A percentile compares a stretch with the other conserved stretches of the same genome.
Evolutionary conservation across 1,139 yeast species (phyloP).

Genomic region (Trichomonascaceae sp.): DNA sequence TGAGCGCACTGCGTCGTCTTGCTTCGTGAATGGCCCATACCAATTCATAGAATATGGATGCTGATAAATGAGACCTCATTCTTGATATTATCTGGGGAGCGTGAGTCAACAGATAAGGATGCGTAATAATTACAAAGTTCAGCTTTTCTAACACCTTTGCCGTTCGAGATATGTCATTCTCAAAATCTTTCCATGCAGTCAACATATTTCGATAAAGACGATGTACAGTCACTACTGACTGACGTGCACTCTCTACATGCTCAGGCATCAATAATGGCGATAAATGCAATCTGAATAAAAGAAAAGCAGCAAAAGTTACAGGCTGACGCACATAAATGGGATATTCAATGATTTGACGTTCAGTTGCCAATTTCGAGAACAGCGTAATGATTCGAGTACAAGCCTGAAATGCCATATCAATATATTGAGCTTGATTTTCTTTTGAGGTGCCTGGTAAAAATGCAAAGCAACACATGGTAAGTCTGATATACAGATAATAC

Average conservation of each 20-base stretch:
- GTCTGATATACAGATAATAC: conserved; percentile 68
- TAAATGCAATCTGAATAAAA: conserved; percentile 74
- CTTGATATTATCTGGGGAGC: conserved; percentile 70
- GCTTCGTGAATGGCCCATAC: conserved; percentile 97
- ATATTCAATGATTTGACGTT: conserved; percentile 65
- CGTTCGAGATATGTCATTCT: conserved; percentile 84
- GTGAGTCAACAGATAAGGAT: conserved; percentile 72
- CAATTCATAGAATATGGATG: conserved; percentile 83
- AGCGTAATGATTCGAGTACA: conserved; percentile 81
- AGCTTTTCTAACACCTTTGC: conserved; percentile 90
- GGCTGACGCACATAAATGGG: conserved; percentile 87
- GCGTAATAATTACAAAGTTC: conserved; percentile 79
- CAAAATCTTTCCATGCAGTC: conserved; percentile 87
- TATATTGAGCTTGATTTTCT: conserved; percentile 81
- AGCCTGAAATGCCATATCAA: conserved; percentile 70
- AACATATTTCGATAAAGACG: conserved; percentile 78
- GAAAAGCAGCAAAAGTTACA: conserved; percentile 71
- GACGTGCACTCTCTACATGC: conserved; percentile 83
- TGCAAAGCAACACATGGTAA: conserved; percentile 84
- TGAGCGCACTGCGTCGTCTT: conserved; percentile 47
- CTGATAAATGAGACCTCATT: conserved; percentile 90
- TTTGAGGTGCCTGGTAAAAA: conserved; percentile 87
- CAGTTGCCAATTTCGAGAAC: conserved; percentile 63
- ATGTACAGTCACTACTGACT: conserved; percentile 89
- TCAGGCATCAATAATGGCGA: conserved; percentile 71